These are phyloP conservation scores for Botrytis pseudocinerea DNA, from an alignment of 2,329 filamentous ascomycete species.

Conservation along the genomic window DNA sequence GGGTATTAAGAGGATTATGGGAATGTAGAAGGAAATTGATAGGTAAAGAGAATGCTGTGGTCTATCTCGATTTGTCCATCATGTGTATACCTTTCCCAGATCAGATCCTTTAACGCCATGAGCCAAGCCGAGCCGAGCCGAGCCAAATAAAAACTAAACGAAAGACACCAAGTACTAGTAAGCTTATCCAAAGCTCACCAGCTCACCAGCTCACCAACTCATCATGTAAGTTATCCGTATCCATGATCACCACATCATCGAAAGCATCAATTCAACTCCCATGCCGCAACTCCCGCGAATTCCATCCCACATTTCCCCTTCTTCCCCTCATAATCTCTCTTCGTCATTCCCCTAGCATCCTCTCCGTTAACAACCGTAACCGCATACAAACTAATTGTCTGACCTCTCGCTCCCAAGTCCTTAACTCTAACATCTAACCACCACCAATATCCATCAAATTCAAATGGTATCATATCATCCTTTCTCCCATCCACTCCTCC, in stretches of 20 bases:
- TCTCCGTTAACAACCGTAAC: conserved; percentile 52
- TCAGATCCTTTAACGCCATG: background rate
- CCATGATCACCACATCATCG: background rate
- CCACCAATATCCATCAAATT: conserved; percentile 78
- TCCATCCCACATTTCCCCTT: conserved; percentile 39
- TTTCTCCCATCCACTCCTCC: conserved; percentile 66
- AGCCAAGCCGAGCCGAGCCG: no score
- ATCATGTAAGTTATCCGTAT: no score
- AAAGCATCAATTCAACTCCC: conserved; percentile 36
- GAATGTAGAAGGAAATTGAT: background rate
- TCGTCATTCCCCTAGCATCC: conserved; percentile 38
- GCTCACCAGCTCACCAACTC: background rate
- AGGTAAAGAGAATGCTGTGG: background rate
- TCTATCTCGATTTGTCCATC: background rate
- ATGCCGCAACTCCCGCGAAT: conserved; percentile 37
- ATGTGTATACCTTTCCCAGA: background rate
- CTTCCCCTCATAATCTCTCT: conserved; percentile 35
- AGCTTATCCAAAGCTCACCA: background rate
- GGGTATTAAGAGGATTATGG: background rate
- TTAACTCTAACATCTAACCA: conserved; percentile 72
- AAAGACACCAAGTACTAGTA: background rate
- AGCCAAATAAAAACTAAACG: background rate
- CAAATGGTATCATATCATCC: conserved; percentile 68
- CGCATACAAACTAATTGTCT: conserved; percentile 64
- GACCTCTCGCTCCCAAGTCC: conserved; percentile 67